A percentile compares a stretch with the other conserved stretches of the same genome.
These are phyloP conservation scores for Xylaria multiplex DNA, from an alignment of 2,329 filamentous ascomycete species.

Conservation along the genomic window DNA sequence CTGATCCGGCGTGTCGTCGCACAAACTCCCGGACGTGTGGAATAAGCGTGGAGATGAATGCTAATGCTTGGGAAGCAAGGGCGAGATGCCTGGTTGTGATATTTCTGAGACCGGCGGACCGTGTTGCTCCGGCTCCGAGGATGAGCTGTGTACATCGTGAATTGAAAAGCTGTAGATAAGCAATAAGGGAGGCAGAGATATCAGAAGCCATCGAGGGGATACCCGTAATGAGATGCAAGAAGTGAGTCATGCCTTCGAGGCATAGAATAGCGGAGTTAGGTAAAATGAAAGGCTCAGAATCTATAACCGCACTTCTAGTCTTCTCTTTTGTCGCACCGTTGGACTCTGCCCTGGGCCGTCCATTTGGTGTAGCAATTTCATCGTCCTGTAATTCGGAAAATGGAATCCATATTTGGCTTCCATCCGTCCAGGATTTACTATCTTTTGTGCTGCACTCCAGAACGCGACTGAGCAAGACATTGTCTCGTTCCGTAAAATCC, in stretches of 20 bases:
- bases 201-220: slow-evolving; percentile 92
- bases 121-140: slow-evolving; percentile 89
- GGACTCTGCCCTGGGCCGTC: slow-evolving; percentile 52
- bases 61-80: slow-evolving; percentile 86
- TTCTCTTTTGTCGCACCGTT: slow-evolving; percentile 70
- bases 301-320: slow-evolving; percentile 77
- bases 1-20: slow-evolving; percentile 73
- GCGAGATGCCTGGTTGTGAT: slow-evolving; percentile 97
- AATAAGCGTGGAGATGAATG: slow-evolving; percentile 86
- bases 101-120: slow-evolving; percentile 89
- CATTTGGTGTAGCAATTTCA: slow-evolving; percentile 44
- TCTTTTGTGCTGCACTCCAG: slow-evolving; percentile 77
- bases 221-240: slow-evolving; percentile 82
- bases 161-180: slow-evolving; percentile 93
- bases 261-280: slow-evolving; percentile 85
- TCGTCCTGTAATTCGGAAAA: slow-evolving; percentile 52
- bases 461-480: slow-evolving; percentile 69
- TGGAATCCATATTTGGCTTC: slow-evolving; percentile 67
- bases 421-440: slow-evolving; percentile 71
- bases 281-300: slow-evolving; percentile 85
- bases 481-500: slow-evolving; percentile 75
- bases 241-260: slow-evolving; percentile 81
- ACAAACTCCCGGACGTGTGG: slow-evolving; percentile 93
- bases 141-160: slow-evolving; percentile 96
- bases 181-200: slow-evolving; percentile 79